Evolutionary conservation across 345 rosid species (phyloP), one percentile per base, ranked within the genome.

Genomic region (Pugionium cornutum): DNA sequence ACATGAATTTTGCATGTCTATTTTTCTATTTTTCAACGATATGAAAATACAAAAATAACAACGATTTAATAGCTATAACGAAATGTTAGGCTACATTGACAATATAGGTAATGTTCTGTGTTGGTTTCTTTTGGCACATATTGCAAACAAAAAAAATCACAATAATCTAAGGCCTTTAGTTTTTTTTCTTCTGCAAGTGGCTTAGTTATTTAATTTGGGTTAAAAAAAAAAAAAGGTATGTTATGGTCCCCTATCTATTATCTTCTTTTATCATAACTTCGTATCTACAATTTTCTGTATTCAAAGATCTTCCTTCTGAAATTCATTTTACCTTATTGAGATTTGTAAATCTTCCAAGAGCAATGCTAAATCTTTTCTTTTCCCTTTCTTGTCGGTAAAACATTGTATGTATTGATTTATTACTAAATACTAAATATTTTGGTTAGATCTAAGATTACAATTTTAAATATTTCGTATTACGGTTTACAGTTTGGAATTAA

Each of bases 261-360:
- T 42, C 34, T 70, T 4, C 75, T 54, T 70, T 70, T 30, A 70
- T 53, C 57, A 45, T 70, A 70, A 53, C 39, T 36, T n/a, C 63
- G 9, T 70, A 62, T 62, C 75, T 70, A 37, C 18, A 54, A 6
- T 25, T 62, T 53, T 39, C 50, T 53, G 56, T 53, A 28, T 45
- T 10, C 39, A 4, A 62, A 70, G 62, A 70, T 70, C 68, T 70
- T 39, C 8, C 43, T 30, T 62, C 53, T 48, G 64, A 64, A 29
- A 5, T 56, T 70, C 56, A n/a, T 39, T 40, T 63, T 63, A 47
- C 58, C 55, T 64, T 71, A 28, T 49, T 63, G 52, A 71, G 58
- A 49, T 58, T 34, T 68, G n/a, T 9, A 47, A 5, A 30, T 47
- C 34, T 48, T 68, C 37, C 28, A 47, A 67, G n/a, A 30, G 58